phyloP scores from a whole-genome alignment of 306 rosid species.

The Leucaena leucocephala region DNA sequence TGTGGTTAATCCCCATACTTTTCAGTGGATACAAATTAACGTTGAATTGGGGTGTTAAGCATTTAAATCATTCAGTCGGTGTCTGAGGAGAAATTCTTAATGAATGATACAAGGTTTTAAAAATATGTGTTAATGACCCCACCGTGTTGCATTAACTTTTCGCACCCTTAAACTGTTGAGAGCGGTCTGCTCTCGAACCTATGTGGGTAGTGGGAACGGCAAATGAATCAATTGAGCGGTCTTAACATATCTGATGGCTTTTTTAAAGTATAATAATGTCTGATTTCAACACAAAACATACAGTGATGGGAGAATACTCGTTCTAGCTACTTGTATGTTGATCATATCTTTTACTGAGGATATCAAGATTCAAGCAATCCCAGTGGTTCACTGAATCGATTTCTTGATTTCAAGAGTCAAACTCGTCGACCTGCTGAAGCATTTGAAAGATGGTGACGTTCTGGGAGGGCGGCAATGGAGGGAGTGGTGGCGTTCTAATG shows the following conservation, averaged over 20 bases:
- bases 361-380: conserved; percentile 18
- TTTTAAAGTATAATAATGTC: conserved; percentile 33
- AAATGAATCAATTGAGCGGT: conserved; percentile 10
- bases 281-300: conserved; percentile 34
- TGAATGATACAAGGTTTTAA: neutral
- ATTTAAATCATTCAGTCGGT: conserved; percentile 6
- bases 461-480: conserved; percentile 60
- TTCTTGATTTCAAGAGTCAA: conserved; percentile 51
- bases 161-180: neutral
- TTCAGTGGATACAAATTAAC: too few species aligned
- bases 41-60: neutral
- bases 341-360: conserved; percentile 33
- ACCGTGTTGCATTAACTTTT: neutral
- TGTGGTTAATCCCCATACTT: too few species aligned
- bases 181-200: neutral
- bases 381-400: conserved; percentile 16
- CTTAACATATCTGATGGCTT: conserved; percentile 32
- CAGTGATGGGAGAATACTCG: conserved; percentile 30
- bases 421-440: conserved; percentile 81
- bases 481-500: conserved; percentile 61
- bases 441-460: conserved; percentile 75
- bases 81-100: neutral
- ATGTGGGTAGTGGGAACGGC: neutral
- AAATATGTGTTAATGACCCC: neutral
- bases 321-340: conserved; percentile 35